Evolutionary conservation across 345 rosid genomes (phyloP).

Genomic region (Eucalyptus virginea): DNA sequence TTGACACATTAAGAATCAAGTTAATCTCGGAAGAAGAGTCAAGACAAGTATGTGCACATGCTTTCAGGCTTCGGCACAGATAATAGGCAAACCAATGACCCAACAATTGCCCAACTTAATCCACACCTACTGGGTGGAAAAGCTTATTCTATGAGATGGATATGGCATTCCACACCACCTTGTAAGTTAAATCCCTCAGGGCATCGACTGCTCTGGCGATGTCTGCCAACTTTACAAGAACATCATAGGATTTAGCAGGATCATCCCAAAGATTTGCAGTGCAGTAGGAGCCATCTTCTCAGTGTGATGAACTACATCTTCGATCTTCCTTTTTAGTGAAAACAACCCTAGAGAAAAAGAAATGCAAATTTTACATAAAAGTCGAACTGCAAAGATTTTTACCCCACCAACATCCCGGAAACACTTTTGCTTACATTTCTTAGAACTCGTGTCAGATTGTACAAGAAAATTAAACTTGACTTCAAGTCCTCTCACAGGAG

Average conservation of each 20-base stretch:
- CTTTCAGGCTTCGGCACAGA: neutral
- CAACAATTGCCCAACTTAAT: neutral
- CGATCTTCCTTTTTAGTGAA: slow-evolving; percentile 60
- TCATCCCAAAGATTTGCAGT: slow-evolving; percentile 67
- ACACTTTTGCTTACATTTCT: neutral
- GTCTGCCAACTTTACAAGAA: slow-evolving; percentile 46
- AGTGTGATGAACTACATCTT: slow-evolving; percentile 59
- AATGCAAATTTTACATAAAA: neutral
- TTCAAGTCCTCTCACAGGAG: too few relatives aligned
- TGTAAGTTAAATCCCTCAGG: slow-evolving; percentile 59
- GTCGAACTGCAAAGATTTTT: neutral
- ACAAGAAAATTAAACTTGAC: too few relatives aligned
- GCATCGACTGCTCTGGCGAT: slow-evolving; percentile 45
- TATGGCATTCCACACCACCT: slow-evolving; percentile 22
- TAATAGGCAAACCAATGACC: neutral
- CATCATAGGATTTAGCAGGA: slow-evolving; percentile 49
- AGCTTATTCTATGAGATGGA: neutral
- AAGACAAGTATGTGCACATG: neutral
- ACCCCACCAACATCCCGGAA: neutral
- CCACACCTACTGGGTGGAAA: neutral
- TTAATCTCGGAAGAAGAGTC: neutral
- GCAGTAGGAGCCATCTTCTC: slow-evolving; percentile 54
- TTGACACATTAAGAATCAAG: neutral
- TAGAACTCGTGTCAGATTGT: neutral
- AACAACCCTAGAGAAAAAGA: slow-evolving; percentile 29